A percentile compares a stretch with the other conserved stretches of the same genome.
Conservation (phyloP, 225 moss, liverwort and hornwort genomes). For the Sphagnum contortum region DNA sequence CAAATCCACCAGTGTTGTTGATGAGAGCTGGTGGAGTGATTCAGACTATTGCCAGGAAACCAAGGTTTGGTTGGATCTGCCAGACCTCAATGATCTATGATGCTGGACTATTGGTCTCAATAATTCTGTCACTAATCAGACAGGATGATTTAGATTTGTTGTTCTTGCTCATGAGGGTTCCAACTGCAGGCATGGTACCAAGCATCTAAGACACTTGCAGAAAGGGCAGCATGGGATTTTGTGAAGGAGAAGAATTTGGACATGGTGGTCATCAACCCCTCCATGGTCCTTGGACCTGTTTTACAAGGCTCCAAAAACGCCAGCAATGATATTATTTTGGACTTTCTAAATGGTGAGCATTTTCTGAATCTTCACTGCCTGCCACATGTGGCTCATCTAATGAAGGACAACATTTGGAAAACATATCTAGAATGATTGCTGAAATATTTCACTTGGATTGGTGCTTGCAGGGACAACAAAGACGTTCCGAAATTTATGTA, state of each 20-base stretch:
- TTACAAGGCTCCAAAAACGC: conserved; percentile 31
- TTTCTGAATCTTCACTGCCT: too few relatives aligned
- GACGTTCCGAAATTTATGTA: conserved; percentile 22
- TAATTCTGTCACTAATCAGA: too few relatives aligned
- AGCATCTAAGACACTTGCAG: conserved; percentile 38
- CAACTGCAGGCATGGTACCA: conserved; percentile 43
- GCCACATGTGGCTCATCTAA: too few relatives aligned
- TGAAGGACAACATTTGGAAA: too few relatives aligned
- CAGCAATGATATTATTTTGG: conserved; percentile 33
- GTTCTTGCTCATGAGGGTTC: too few relatives aligned
- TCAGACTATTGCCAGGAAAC: conserved; percentile 18
- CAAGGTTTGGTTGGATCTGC: conserved; percentile 7
- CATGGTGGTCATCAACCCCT: conserved; percentile 27
- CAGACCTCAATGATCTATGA: too few relatives aligned
- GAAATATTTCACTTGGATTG: not conserved
- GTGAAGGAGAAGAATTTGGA: conserved; percentile 32
- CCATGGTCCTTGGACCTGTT: conserved; percentile 35
- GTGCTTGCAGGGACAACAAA: conserved; percentile 11
- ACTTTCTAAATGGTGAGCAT: conserved; percentile 35
- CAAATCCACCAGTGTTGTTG: conserved; percentile 7
- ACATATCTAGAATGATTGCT: too few relatives aligned
- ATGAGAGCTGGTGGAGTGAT: conserved; percentile 46
- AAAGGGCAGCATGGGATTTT: conserved; percentile 41
- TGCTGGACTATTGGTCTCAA: too few relatives aligned
- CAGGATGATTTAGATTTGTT: too few relatives aligned